A percentile compares a stretch with the other conserved stretches of the same genome.
Evolutionary conservation across 2,329 filamentous ascomycete species (phyloP).

Genomic region (Fusarium verrucosum): DNA sequence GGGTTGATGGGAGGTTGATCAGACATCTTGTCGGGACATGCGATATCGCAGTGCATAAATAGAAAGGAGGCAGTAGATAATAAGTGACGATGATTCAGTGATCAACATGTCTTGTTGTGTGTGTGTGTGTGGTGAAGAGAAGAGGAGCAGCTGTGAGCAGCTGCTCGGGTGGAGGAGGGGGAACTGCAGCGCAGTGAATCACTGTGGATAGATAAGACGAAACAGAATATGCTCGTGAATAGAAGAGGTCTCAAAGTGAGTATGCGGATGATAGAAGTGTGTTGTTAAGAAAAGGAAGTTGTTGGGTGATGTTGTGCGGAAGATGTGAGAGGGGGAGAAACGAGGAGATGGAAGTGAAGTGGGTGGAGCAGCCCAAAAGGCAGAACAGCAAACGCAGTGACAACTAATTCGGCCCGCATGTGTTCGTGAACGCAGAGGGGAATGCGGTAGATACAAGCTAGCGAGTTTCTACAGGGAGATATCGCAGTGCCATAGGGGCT

Average conservation of each 20-base stretch:
- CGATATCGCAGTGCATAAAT: neutral
- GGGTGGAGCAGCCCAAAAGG: constrained; percentile 3
- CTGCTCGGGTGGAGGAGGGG: neutral
- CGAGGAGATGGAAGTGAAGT: neutral
- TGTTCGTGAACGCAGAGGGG: neutral
- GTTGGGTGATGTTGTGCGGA: neutral
- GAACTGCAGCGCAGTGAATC: neutral
- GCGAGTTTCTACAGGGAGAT: neutral
- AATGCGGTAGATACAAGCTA: neutral
- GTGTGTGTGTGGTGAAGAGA: neutral
- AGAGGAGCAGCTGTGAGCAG: neutral
- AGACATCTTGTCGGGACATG: neutral
- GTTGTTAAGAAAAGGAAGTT: neutral
- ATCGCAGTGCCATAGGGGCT: neutral
- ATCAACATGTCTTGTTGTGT: neutral
- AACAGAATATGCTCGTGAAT: neutral
- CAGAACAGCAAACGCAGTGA: constrained; percentile 8
- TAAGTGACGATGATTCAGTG: neutral
- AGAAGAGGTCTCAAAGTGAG: neutral
- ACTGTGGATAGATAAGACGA: neutral
- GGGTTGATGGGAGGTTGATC: neutral
- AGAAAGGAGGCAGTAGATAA: neutral
- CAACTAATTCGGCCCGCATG: no score
- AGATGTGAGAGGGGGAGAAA: neutral
- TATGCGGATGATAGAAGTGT: neutral